These are phyloP conservation scores for Claviceps fusiformis DNA, from an alignment of 2,329 filamentous ascomycete genomes.

Conservation along the genomic window DNA sequence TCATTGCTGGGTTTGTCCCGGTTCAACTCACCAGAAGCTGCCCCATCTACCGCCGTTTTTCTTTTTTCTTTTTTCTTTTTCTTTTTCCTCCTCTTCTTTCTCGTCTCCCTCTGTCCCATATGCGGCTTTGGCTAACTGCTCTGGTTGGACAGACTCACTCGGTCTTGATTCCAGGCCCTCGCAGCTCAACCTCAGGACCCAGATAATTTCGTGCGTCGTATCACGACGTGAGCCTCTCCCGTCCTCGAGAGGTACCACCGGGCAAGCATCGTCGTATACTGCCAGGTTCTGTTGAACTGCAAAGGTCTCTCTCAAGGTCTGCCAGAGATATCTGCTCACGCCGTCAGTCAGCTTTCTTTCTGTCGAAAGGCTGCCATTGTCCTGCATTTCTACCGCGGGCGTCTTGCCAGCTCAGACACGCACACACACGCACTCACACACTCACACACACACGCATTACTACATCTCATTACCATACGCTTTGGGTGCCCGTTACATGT, in stretches of 20 bases:
- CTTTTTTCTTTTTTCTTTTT: slow-evolving; percentile 11
- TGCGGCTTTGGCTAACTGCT: slow-evolving; percentile 20
- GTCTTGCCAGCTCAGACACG: slow-evolving; percentile 45
- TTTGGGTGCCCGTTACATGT: slow-evolving; percentile 33
- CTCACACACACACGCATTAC: slow-evolving; percentile 27
- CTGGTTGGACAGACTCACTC: slow-evolving; percentile 21
- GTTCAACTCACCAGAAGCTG: neutral
- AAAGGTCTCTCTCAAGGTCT: neutral
- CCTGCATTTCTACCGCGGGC: slow-evolving; percentile 24
- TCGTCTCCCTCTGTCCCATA: slow-evolving; percentile 15
- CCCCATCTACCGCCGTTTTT: neutral
- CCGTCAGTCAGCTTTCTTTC: slow-evolving; percentile 34
- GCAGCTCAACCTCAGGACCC: slow-evolving; percentile 13
- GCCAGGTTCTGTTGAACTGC: neutral
- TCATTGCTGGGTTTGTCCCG: neutral
- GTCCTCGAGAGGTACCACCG: neutral
- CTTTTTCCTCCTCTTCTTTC: slow-evolving; percentile 4
- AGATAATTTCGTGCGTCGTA: neutral
- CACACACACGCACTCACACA: slow-evolving; percentile 21
- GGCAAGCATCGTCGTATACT: neutral
- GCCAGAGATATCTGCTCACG: slow-evolving; percentile 14
- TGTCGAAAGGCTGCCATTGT: slow-evolving; percentile 22
- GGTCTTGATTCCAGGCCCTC: slow-evolving; percentile 10
- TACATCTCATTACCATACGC: slow-evolving; percentile 42
- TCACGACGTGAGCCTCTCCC: slow-evolving; percentile 1